Percentiles rank a stretch among this genome's conserved stretches.
Conservation (phyloP, 805 yeast species). For the Kodamaea nitidulidarum region DNA sequence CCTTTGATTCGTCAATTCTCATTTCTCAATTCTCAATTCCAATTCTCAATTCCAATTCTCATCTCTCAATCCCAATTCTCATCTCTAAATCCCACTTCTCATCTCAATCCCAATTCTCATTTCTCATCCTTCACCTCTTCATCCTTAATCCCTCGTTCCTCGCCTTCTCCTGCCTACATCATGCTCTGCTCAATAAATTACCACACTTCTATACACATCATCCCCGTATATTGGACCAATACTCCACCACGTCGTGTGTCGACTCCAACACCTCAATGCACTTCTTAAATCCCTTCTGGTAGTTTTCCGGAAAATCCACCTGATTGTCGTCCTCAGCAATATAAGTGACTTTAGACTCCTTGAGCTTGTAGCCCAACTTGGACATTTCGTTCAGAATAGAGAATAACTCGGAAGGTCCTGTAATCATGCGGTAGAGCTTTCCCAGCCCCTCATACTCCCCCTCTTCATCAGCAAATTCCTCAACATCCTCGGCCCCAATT, state of each 20-base stretch:
- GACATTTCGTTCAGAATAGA: conserved; percentile 57
- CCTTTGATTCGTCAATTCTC: no score
- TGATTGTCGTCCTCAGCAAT: conserved; percentile 58
- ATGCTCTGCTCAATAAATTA: background rate
- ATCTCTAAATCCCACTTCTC: no score
- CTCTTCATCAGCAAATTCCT: conserved; percentile 42
- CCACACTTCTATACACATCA: background rate
- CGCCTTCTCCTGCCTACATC: no score
- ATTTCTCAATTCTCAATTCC: background rate
- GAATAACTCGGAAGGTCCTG: conserved; percentile 63
- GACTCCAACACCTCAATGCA: conserved; percentile 63
- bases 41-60: background rate
- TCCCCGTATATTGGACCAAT: conserved; percentile 60
- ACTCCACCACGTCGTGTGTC: conserved; percentile 78
- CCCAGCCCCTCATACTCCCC: conserved; percentile 36
- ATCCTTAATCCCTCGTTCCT: no score
- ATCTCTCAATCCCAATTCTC: background rate
- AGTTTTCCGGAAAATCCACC: conserved; percentile 52
- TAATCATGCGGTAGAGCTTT: conserved; percentile 41
- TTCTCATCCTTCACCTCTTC: no score
- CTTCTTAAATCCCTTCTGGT: conserved; percentile 49
- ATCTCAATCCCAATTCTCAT: no score
- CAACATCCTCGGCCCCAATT: conserved; percentile 75
- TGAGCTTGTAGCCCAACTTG: conserved; percentile 49
- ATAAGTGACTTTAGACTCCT: conserved; percentile 69